These are phyloP conservation scores for Salmacisia buchloeana DNA, from an alignment of 1,284 basidiomycete species.

Conservation along the genomic window DNA sequence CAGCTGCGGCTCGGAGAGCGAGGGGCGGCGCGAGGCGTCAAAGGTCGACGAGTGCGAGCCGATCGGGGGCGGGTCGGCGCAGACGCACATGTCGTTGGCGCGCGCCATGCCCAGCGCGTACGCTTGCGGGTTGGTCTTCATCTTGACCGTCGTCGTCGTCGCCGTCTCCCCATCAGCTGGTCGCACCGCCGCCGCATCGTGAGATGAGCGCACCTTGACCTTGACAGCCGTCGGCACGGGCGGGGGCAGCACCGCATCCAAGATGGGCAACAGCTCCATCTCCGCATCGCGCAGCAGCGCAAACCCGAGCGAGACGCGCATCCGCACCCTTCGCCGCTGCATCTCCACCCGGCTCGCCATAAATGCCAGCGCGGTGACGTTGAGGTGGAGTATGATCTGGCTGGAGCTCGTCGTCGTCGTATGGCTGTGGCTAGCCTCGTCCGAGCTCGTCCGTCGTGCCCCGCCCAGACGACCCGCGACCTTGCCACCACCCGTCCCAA, in stretches of 20 bases:
- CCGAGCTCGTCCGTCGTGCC: background rate
- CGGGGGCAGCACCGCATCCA: background rate
- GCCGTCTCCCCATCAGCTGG: too few relatives aligned
- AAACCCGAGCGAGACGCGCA: background rate
- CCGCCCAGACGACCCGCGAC: background rate
- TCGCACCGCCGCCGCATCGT: too few relatives aligned
- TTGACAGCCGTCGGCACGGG: background rate
- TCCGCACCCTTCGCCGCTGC: background rate
- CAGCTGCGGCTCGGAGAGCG: background rate
- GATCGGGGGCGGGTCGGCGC: background rate
- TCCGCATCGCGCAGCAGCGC: background rate
- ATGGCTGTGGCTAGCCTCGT: background rate
- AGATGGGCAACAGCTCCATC: background rate
- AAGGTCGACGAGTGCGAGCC: background rate
- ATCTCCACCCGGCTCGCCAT: slow-evolving; percentile 1
- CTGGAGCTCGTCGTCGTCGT: too few relatives aligned
- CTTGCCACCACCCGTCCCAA: background rate
- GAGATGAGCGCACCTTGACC: too few relatives aligned
- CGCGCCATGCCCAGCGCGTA: background rate
- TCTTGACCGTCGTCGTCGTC: too few relatives aligned
- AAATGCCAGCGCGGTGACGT: background rate
- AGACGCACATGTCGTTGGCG: background rate
- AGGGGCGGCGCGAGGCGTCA: background rate
- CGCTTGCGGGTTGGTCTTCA: background rate
- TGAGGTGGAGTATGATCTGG: slow-evolving; percentile 4